Evolutionary conservation across 371 early-diverging fungal species (phyloP).

Genomic region (Haplosporangium sp.): DNA sequence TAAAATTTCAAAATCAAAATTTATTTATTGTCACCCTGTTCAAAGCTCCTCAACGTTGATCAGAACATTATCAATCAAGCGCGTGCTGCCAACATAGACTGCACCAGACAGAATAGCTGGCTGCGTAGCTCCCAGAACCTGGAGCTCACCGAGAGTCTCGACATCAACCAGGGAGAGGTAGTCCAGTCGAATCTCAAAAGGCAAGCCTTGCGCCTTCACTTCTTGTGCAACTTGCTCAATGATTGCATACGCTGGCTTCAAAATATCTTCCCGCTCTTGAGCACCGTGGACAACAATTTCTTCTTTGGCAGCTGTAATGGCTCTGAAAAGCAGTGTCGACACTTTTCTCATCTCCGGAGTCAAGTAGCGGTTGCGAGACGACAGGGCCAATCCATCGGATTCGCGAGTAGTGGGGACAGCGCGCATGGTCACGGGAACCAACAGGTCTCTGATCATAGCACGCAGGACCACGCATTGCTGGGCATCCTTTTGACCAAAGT

Average conservation of each 20-base stretch:
- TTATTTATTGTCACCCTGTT: no score
- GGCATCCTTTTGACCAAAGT: constrained; percentile 97
- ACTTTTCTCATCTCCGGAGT: constrained; percentile 71
- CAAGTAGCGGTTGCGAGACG: constrained; percentile 90
- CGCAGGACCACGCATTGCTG: constrained; percentile 95
- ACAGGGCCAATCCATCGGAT: constrained; percentile 90
- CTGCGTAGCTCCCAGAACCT: constrained; percentile 56
- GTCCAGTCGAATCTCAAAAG: constrained; percentile 76
- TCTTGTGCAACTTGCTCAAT: constrained; percentile 57
- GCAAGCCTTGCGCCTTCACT: constrained; percentile 54
- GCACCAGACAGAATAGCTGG: constrained; percentile 93
- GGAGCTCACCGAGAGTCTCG: constrained; percentile 72
- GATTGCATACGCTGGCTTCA: constrained; percentile 59
- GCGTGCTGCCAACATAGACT: constrained; percentile 86
- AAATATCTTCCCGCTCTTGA: constrained; percentile 60
- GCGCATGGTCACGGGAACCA: constrained; percentile 80
- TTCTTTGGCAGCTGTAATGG: constrained; percentile 67
- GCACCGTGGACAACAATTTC: constrained; percentile 61
- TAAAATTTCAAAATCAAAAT: no score
- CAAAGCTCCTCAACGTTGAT: constrained; percentile 51
- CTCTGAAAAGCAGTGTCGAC: constrained; percentile 83
- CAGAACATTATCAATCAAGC: constrained; percentile 94
- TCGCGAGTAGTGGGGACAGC: constrained; percentile 87
- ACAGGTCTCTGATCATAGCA: constrained; percentile 84
- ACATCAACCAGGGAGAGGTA: constrained; percentile 88